Evolutionary conservation across 179 eudicot genomes (phyloP).

Genomic region (Nepenthes alata): DNA sequence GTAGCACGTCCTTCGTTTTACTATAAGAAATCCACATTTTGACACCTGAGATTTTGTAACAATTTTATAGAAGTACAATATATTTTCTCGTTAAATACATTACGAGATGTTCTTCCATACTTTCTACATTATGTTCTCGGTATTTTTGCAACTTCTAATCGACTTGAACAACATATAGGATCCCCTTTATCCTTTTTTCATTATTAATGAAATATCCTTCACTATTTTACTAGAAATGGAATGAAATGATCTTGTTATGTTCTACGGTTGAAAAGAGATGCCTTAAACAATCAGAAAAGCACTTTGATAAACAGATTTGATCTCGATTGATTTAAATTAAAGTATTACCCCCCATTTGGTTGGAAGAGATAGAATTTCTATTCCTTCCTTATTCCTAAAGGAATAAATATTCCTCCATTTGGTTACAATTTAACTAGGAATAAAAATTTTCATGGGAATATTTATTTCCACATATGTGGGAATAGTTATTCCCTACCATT

Average conservation of each 20-base stretch:
- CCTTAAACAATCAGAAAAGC: slow-evolving; percentile 19
- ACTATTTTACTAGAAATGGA: slow-evolving; percentile 2
- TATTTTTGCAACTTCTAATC: background rate
- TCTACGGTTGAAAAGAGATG: slow-evolving; percentile 6
- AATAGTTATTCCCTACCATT: too few relatives aligned
- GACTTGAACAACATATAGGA: background rate
- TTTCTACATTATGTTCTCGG: background rate
- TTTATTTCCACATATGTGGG: too few relatives aligned
- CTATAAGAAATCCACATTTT: too few relatives aligned
- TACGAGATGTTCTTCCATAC: slow-evolving; percentile 1
- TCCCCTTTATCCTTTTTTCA: slow-evolving; percentile 4
- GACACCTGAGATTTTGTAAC: too few relatives aligned
- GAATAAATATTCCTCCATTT: too few relatives aligned
- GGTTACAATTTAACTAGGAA: too few relatives aligned
- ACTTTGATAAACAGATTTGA: slow-evolving; percentile 15
- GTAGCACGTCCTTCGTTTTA: background rate
- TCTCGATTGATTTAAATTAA: slow-evolving; percentile 6
- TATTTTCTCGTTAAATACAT: background rate
- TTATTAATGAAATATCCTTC: slow-evolving; percentile 5
- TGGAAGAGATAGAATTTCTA: too few relatives aligned
- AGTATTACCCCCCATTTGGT: too few relatives aligned
- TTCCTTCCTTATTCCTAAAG: too few relatives aligned
- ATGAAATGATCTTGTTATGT: slow-evolving; percentile 2
- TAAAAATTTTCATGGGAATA: too few relatives aligned
- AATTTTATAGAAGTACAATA: too few relatives aligned